phyloP scores from a whole-genome alignment of 495 filamentous ascomycete genomes.

The Glonium stellatum region DNA sequence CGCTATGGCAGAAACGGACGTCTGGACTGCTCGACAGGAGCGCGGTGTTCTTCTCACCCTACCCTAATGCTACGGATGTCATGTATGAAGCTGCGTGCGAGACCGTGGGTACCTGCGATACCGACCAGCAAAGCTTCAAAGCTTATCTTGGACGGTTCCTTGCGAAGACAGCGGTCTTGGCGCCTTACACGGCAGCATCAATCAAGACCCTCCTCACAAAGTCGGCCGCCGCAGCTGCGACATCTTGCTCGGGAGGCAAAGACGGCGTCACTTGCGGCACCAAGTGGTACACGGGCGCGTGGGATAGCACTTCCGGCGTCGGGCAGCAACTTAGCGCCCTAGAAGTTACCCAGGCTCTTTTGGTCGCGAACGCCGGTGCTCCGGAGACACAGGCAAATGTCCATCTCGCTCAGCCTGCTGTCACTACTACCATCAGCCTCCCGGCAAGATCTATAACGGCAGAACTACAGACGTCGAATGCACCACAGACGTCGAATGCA shows the following conservation, averaged over 20 bases:
- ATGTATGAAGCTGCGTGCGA: conserved; percentile 43
- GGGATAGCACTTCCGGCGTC: conserved; percentile 37
- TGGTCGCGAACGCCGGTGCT: conserved; percentile 15
- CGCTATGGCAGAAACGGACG: conserved; percentile 30
- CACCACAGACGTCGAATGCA: neutral
- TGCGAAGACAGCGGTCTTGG: conserved; percentile 36
- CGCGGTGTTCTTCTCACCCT: conserved; percentile 35
- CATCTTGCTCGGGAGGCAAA: conserved; percentile 35
- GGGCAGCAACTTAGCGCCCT: conserved; percentile 69
- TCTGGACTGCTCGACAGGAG: conserved; percentile 29
- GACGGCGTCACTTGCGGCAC: conserved; percentile 29
- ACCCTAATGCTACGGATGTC: conserved; percentile 35
- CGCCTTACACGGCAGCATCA: conserved; percentile 34
- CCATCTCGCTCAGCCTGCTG: neutral
- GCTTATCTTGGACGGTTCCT: conserved; percentile 43
- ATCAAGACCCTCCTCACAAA: conserved; percentile 30
- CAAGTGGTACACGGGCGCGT: conserved; percentile 38
- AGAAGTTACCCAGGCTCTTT: conserved; percentile 58
- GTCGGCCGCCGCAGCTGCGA: conserved; percentile 38
- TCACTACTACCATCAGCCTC: neutral
- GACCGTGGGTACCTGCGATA: conserved; percentile 33
- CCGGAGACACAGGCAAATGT: conserved; percentile 6
- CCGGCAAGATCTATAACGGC: neutral
- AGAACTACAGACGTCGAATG: neutral
- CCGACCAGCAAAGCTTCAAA: conserved; percentile 42